Evolutionary conservation across 768 basidiomycete genomes (phyloP).

Genomic region (Rhodotorula babjevae): DNA sequence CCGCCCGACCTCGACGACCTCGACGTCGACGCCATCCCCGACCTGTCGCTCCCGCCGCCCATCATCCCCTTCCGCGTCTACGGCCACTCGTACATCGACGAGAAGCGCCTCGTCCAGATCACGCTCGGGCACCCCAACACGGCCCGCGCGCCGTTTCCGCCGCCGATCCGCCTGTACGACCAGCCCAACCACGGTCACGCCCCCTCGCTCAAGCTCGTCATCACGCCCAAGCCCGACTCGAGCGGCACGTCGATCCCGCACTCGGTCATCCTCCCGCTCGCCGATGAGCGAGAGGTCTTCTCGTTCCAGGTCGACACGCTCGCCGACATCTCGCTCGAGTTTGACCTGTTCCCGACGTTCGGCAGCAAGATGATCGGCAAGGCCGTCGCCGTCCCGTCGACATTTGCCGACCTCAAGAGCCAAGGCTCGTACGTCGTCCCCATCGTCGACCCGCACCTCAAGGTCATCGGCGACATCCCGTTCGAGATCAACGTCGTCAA

Average conservation of each 20-base stretch:
- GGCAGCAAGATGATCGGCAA: constrained; percentile 94
- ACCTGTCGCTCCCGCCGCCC: constrained; percentile 89
- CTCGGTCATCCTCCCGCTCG: constrained; percentile 77
- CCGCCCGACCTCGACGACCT: constrained; percentile 49
- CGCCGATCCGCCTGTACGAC: constrained; percentile 53
- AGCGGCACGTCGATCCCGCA: constrained; percentile 70
- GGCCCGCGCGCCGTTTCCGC: constrained; percentile 44
- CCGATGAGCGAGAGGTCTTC: constrained; percentile 65
- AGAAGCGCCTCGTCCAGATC: constrained; percentile 76
- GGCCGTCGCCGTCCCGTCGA: constrained; percentile 73
- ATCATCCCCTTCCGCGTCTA: constrained; percentile 98
- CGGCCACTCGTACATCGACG: constrained; percentile 91
- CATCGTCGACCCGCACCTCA: constrained; percentile 84
- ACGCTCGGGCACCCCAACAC: constrained; percentile 67
- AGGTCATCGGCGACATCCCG: constrained; percentile 88
- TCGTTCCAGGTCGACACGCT: constrained; percentile 78
- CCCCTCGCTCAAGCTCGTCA: constrained; percentile 81
- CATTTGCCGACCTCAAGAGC: constrained; percentile 58
- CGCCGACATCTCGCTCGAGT: constrained; percentile 71
- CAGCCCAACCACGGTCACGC: constrained; percentile 46
- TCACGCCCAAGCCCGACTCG: constrained; percentile 79
- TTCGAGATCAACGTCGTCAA: constrained; percentile 82
- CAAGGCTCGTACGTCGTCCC: constrained; percentile 54
- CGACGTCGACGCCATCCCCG: constrained; percentile 85
- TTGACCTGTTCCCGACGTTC: constrained; percentile 94